Percentiles rank a stretch among this genome's conserved stretches.
Conservation (phyloP, 441 rosid genomes). For the Populus hybrid region DNA sequence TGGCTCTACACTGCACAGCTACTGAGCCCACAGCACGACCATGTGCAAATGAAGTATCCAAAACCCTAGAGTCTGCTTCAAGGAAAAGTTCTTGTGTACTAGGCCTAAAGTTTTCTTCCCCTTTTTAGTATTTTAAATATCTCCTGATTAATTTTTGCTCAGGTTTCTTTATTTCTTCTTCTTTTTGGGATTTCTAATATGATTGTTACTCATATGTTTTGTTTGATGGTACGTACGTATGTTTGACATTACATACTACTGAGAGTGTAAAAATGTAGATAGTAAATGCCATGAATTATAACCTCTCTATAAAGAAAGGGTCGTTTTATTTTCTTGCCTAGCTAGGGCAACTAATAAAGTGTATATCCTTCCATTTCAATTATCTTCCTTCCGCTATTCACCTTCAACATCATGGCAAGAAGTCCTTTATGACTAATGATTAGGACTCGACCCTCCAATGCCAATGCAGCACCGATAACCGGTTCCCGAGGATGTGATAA, state of each 20-base stretch:
- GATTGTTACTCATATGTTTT: conserved; percentile 36
- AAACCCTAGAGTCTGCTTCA: conserved; percentile 45
- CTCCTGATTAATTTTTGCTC: conserved; percentile 1
- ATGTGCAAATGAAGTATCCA: conserved; percentile 38
- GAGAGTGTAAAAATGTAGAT: conserved; percentile 54
- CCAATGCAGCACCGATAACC: conserved; percentile 4
- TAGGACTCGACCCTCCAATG: conserved; percentile 8
- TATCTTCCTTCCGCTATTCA: background rate
- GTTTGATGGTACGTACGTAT: conserved; percentile 44
- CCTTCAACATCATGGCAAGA: conserved; percentile 8
- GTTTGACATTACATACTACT: conserved; percentile 28
- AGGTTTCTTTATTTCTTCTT: conserved; percentile 26
- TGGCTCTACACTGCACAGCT: conserved; percentile 71
- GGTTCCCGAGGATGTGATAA: conserved; percentile 6
- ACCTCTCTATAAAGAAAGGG: conserved; percentile 2
- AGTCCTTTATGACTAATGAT: conserved; percentile 19
- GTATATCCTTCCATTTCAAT: background rate
- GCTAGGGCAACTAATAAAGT: conserved; percentile 12
- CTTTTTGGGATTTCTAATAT: conserved; percentile 22
- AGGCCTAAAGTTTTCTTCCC: conserved; percentile 34
- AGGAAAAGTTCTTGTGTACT: conserved; percentile 36
- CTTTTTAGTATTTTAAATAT: conserved; percentile 22
- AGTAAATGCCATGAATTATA: conserved; percentile 18
- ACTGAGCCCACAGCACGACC: conserved; percentile 66
- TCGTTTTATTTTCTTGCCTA: background rate